Conservation (phyloP, 2,329 filamentous ascomycete species). For the Fusarium begoniae region DNA sequence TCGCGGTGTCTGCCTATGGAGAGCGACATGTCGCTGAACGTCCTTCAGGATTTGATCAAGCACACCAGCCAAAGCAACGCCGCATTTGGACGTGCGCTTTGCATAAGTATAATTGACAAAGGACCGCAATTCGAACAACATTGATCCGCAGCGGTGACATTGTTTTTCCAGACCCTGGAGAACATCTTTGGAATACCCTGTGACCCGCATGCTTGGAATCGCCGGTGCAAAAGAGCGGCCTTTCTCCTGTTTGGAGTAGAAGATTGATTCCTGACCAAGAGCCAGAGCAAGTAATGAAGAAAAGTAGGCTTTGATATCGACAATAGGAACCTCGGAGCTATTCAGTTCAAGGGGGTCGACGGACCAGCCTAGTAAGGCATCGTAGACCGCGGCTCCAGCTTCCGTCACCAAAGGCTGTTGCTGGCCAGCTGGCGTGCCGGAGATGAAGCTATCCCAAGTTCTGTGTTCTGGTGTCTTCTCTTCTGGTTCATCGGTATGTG, state of each 20-base stretch:
- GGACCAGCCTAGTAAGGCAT: conserved; percentile 63
- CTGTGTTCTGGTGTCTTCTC: conserved; percentile 57
- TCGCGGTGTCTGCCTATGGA: conserved; percentile 51
- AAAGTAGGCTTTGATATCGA: conserved; percentile 61
- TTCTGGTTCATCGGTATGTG: conserved; percentile 48
- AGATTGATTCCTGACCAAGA: conserved; percentile 75
- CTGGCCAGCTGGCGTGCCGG: conserved; percentile 46
- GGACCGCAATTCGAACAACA: conserved; percentile 55
- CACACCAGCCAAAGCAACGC: conserved; percentile 62
- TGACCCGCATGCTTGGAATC: conserved; percentile 59
- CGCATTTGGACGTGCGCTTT: conserved; percentile 55
- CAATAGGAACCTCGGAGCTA: conserved; percentile 52
- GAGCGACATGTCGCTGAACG: conserved; percentile 59
- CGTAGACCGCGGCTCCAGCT: conserved; percentile 71
- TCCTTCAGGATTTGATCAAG: conserved; percentile 59
- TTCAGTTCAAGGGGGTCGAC: conserved; percentile 52
- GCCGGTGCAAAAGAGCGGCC: conserved; percentile 62
- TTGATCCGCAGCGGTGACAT: conserved; percentile 59
- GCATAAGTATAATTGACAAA: conserved; percentile 60
- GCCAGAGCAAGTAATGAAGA: conserved; percentile 71
- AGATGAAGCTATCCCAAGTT: conserved; percentile 76
- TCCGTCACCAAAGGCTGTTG: conserved; percentile 72
- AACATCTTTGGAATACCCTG: conserved; percentile 63
- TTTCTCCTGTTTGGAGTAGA: conserved; percentile 70
- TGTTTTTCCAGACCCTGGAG: conserved; percentile 57